Evolutionary conservation across 495 filamentous ascomycete species (phyloP), one percentile per base, ranked within the genome.

Genomic region (Penicillium flavigenum): DNA sequence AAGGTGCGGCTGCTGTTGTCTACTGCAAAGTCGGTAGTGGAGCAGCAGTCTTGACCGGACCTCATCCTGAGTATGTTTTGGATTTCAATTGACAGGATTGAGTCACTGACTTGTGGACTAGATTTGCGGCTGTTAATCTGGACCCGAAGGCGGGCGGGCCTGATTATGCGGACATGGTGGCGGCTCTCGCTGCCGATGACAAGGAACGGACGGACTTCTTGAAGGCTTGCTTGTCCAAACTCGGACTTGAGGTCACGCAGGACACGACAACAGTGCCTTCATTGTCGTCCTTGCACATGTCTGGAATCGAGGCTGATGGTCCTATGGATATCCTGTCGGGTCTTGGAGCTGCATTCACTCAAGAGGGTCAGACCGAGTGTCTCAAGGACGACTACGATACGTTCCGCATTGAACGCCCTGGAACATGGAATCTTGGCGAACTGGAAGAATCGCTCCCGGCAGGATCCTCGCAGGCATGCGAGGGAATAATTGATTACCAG

Each of bases 11-110:
- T 9, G 92, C 94, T 10, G 79, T 95, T 3, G 86, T 98, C 10
- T 96, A 92, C 67, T 88, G 92, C 63, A 89, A 90, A 63, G 81
- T 96, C 36, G 93, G 92, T 1, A 83, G 91, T n/a, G 94, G 94
- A 20, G 78, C 79, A 24, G 90, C 85, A 1, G 74, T 97, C 20
- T 74, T 98, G 32, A 95, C 89, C 2, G 91, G 92, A 0, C 89
- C 93, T 42, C 95, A 98, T 79, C 93, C 94, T 46, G 95, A 98
- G 90, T 96, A 77, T 73, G 87, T 81, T 17, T 24, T 41, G 26
- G 31, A 12, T 38, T 29, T 19, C 51, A 16, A 9, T 27, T 32
- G 38, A 27, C 12, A 31, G 16, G 31, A 27, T 36, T 19, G 4
- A 29, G n/a, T 17, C 27, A 22, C 62, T 66, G 47, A 66, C 54